A percentile compares a stretch with the other conserved stretches of the same genome.
These are phyloP conservation scores for Adiantum capillusveneris DNA, from an alignment of 75 land plant species.

Conservation along the genomic window DNA sequence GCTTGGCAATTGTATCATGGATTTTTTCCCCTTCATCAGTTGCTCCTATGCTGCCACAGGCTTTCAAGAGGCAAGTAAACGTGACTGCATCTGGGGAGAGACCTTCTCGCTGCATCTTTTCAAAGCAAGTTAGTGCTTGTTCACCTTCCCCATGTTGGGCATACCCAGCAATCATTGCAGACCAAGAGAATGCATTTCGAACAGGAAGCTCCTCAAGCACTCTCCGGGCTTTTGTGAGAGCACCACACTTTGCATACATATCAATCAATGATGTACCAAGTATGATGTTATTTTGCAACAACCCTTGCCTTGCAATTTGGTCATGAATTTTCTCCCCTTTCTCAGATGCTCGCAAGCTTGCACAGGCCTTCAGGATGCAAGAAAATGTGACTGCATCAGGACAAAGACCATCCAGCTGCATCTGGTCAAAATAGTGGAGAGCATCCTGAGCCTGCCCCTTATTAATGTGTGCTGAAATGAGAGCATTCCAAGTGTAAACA, in stretches of 20 bases:
- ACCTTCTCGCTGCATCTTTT: conserved; percentile 20
- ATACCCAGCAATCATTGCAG: conserved; percentile 29
- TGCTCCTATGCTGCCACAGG: conserved; percentile 6
- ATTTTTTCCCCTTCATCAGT: conserved; percentile 7
- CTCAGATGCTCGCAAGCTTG: neutral
- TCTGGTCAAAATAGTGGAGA: neutral
- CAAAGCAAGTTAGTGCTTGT: conserved; percentile 9
- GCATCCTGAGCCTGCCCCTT: neutral
- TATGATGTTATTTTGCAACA: neutral
- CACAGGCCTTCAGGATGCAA: conserved; percentile 16
- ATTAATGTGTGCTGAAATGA: conserved; percentile 8
- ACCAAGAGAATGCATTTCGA: conserved; percentile 29
- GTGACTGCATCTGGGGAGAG: conserved; percentile 31
- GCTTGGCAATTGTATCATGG: conserved; percentile 14
- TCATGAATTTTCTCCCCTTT: neutral
- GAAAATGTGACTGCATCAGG: conserved; percentile 12
- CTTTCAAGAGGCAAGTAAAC: conserved; percentile 20
- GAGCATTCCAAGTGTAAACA: conserved; percentile 10
- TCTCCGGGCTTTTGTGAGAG: conserved; percentile 17
- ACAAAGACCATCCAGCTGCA: neutral
- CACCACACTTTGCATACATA: conserved; percentile 24
- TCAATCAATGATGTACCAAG: conserved; percentile 38
- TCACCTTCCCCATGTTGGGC: conserved; percentile 3
- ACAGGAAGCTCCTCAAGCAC: conserved; percentile 35
- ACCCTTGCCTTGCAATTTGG: neutral